Percentiles rank a stretch among this genome's conserved stretches.
Evolutionary conservation across 352 stramenopile species (phyloP).

Genomic region (Phytophthora foliorum): DNA sequence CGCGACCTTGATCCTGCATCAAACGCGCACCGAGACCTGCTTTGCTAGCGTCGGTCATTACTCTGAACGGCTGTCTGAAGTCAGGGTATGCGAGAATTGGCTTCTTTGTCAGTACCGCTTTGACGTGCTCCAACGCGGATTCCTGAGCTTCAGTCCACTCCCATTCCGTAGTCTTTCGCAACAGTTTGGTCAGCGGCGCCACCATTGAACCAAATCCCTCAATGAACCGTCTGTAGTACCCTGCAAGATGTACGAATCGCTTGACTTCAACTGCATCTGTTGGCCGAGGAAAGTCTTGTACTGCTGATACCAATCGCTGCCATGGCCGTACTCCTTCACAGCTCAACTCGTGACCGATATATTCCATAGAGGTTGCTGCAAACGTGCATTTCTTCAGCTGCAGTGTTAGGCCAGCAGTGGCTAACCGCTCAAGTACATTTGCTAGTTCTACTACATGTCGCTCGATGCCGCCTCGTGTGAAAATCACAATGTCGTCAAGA

Average conservation of each 20-base stretch:
- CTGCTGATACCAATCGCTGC: neutral
- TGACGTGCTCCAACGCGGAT: too few species aligned
- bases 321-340: neutral
- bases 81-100: too few species aligned
- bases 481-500: slow-evolving; percentile 33
- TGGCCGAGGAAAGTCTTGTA: neutral
- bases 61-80: too few species aligned
- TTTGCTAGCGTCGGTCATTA: too few species aligned
- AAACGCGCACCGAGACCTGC: too few species aligned
- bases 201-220: neutral
- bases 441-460: slow-evolving; percentile 24
- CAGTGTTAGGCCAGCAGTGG: too few species aligned
- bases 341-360: neutral
- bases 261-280: neutral
- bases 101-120: too few species aligned
- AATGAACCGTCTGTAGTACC: neutral
- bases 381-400: too few species aligned
- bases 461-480: slow-evolving; percentile 7
- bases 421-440: slow-evolving; percentile 17
- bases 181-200: neutral
- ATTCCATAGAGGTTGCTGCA: neutral
- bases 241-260: neutral
- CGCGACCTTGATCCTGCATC: too few species aligned
- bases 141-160: neutral
- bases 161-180: neutral